Base-by-base conservation (phyloP, 2,329 filamentous ascomycete genomes). In the Onygena corvina region DNA sequence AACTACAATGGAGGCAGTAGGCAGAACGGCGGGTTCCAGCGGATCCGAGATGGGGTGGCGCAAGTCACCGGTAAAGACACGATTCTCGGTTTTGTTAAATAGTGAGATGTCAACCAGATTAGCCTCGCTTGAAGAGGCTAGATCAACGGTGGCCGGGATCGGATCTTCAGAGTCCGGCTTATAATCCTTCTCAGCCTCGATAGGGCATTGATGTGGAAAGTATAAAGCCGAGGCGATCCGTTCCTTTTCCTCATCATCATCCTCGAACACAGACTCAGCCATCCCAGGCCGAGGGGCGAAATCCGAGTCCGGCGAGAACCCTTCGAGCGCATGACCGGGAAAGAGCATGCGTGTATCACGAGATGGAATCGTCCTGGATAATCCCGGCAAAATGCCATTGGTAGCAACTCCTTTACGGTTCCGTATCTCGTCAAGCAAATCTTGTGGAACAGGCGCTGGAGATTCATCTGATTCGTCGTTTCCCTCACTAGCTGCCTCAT, bases 181-280 rank as follows among this genome's bases (percentile, higher is more conserved):
- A 23, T 48, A 36, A 4, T 53, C 48, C 30, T 49, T 44, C 5
- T 46, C 49, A 29, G 71, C 68, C 42, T 72, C 70, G 5, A 67
- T 57, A 8, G 65, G 64, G 7, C 75, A 73, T 55, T 78, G 74
- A 64, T 82, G 79, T 20, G 79, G 79, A 54, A 77, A 80, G 60
- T 82, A 82, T 29, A 79, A 67, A 9, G 79, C 79, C 23, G 77
- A 81, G 0, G 77, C 79, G 33, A 82, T 82, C 52, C 80, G 77
- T 59, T 82, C 79, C 49, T 71, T 70, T 51, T 79, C 76, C 3
- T 77, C 78, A 29, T 74, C 75, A 21, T 67, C 66, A 18, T 59
- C 61, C 7, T 55, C 54, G 20, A 50, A 11, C 47, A 49, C 33
- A 51, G 44, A 50, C 27, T 31, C 11, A 40, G 20, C 42, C 14